These are phyloP conservation scores for Candida orba DNA, from an alignment of 805 yeast species.

Conservation along the genomic window DNA sequence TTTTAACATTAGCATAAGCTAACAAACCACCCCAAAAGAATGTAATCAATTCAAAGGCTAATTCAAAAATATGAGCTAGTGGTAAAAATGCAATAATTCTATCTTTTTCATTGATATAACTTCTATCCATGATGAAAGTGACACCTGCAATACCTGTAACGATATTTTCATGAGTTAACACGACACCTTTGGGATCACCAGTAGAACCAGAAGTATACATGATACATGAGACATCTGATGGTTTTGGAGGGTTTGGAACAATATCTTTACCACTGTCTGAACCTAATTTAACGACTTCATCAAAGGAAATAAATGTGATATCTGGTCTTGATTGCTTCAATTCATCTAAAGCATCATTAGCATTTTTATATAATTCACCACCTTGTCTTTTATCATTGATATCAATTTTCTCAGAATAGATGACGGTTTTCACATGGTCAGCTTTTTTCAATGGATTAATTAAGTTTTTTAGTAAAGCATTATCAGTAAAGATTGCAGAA, in stretches of 20 bases:
- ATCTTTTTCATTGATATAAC: constrained; percentile 48
- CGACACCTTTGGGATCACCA: constrained; percentile 79
- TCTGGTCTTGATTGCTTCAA: constrained; percentile 70
- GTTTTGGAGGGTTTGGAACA: constrained; percentile 34
- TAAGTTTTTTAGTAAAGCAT: constrained; percentile 57
- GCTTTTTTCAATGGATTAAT: constrained; percentile 67
- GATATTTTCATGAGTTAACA: constrained; percentile 55
- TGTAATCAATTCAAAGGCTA: constrained; percentile 71
- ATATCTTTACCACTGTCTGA: constrained; percentile 33
- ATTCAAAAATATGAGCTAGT: constrained; percentile 92
- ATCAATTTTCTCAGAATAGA: constrained; percentile 59
- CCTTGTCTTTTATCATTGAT: constrained; percentile 54
- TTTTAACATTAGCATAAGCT: constrained; percentile 91
- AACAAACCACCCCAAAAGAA: constrained; percentile 86
- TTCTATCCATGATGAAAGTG: constrained; percentile 48
- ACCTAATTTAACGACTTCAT: constrained; percentile 65
- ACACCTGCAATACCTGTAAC: constrained; percentile 87
- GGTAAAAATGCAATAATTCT: constrained; percentile 85
- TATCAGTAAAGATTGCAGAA: constrained; percentile 77
- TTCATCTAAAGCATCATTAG: constrained; percentile 50
- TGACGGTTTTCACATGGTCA: constrained; percentile 52
- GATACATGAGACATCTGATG: constrained; percentile 51
- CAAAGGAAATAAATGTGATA: constrained; percentile 53
- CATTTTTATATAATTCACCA: constrained; percentile 53
- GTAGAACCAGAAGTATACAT: constrained; percentile 72